Evolutionary conservation across 2,329 filamentous ascomycete species (phyloP), one percentile per base, ranked within the genome.

Genomic region (Plectosphaerella plurivora): DNA sequence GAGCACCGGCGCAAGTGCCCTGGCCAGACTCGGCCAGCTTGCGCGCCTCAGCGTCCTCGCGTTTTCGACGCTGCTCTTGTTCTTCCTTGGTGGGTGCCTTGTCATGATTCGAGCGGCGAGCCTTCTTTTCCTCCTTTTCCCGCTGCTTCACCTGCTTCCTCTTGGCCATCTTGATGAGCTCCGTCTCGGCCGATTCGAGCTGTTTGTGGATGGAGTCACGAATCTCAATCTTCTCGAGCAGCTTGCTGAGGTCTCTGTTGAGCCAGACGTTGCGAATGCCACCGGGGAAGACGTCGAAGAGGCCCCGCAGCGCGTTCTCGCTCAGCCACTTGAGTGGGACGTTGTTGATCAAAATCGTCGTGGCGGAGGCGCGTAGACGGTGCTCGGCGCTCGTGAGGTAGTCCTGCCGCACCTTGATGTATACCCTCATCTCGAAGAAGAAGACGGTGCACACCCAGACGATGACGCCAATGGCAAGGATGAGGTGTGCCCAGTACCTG

Each of bases 221-320:
- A 57, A 83, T 74, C 47, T 89, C 81, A 45, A 97, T 88, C 66
- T 97, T 97, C 55, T 92, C 87, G 46, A 89, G 80, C 11, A 99
- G 79, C 9, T 86, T 80, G 44, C 92, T 89, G 59, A 91, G 87
- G 64, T 99, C 89, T 55, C 93, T 83, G 54, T 97, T 99, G 61
- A 99, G 86, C 92, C 93, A 99, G 46, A 99, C 89, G 60, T 97
- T 97, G 54, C 90, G 84, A 63, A 99, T 87, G 28, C 94, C 94
- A 18, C 94, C 94, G 0, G 94, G 94, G 61, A 97, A 97, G 1
- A 97, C 92, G 66, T 99, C 94, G 63, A 95, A 99, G 0, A 99
- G 76, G 0, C 87, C 88, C 53, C 84, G 81, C 5, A 99, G 78
- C 1, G 90, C 89, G 45, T 96, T 86, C 47, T 90, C 82, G 2